Base-by-base conservation (phyloP, 352 stramenopile genomes). In the Phytophthora pinifolia region DNA sequence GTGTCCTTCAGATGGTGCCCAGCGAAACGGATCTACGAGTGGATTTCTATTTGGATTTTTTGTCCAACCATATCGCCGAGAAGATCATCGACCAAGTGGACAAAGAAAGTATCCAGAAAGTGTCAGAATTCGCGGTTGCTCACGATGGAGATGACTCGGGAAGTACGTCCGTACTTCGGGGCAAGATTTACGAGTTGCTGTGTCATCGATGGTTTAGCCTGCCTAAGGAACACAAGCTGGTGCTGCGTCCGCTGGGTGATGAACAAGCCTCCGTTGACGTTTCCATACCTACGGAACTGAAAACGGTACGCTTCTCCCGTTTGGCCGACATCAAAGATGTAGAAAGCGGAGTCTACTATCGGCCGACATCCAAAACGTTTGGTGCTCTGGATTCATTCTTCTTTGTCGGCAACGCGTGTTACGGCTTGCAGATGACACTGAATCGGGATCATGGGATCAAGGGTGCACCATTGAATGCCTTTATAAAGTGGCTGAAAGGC, bases 371-470 rank as follows among this genome's bases (percentile, higher is more conserved):
- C 18, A 51, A 51, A 51, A 51, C 51, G 15, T 59, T 59, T 51
- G 39, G 25, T 46, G 41, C 33, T 14, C 42, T 59, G 15, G 51
- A 46, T 59, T 31, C 41, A 37, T 46, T 59, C 25, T 27, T 51
- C 41, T 41, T 50, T 20, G 15, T 52, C 17, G 41, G 25, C 15
- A 38, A 38, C 51, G 22, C 22, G 22, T 51, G 39, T 41, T 51
- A 46, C 22, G 41, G 32, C n/a, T 50, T 59, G 32, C 32, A 59
- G 51, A 59, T 59, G 41, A 59, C 51, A 39, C n/a, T 46, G 20
- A 59, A 59, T 18, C 32, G n/a, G n/a, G n/a, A 59, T 32, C 51
- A 59, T 46, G 41, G 22, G 46, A 59, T 59, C 20, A 50, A 59
- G 42, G 33, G n/a, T 20, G 22, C 32, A 38, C 51, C 22, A 39